A percentile compares a stretch with the other conserved stretches of the same genome.
Conservation (phyloP, 2,329 filamentous ascomycete species). For the Colletotrichum sansevieriae region DNA sequence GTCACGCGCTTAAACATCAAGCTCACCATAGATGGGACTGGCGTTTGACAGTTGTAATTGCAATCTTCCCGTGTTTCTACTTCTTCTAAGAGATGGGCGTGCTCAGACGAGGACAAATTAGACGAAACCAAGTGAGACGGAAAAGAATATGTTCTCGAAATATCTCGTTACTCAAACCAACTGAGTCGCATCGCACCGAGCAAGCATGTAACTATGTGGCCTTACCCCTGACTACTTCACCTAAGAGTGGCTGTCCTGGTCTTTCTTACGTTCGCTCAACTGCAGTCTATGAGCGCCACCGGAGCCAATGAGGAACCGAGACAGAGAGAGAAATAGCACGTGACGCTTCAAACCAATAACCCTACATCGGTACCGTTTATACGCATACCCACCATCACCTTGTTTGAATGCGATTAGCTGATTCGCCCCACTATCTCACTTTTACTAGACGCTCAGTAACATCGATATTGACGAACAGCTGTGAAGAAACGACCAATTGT, state of each 20-base stretch:
- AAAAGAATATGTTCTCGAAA: too few relatives aligned
- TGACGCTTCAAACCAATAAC: constrained; percentile 7
- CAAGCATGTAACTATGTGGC: too few relatives aligned
- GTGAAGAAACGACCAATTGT: too few relatives aligned
- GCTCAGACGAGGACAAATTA: not conserved
- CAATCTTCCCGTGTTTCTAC: not conserved
- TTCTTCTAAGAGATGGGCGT: not conserved
- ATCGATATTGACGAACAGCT: too few relatives aligned
- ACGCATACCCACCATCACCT: not conserved
- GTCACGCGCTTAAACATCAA: not conserved
- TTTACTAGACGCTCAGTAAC: not conserved
- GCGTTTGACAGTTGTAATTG: not conserved
- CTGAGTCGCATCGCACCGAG: too few relatives aligned
- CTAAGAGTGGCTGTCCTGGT: too few relatives aligned
- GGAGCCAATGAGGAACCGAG: too few relatives aligned
- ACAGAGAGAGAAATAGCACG: not conserved
- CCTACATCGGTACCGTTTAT: not conserved
- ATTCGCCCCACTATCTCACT: constrained; percentile 2
- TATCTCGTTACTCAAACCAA: too few relatives aligned
- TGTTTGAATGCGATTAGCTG: constrained; percentile 31
- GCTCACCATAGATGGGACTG: not conserved
- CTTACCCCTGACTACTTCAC: too few relatives aligned
- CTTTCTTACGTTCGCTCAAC: too few relatives aligned
- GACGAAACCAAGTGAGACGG: too few relatives aligned
- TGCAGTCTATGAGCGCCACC: too few relatives aligned